phyloP scores from a whole-genome alignment of 352 stramenopile species.

The Phytopythium aichiense region DNA sequence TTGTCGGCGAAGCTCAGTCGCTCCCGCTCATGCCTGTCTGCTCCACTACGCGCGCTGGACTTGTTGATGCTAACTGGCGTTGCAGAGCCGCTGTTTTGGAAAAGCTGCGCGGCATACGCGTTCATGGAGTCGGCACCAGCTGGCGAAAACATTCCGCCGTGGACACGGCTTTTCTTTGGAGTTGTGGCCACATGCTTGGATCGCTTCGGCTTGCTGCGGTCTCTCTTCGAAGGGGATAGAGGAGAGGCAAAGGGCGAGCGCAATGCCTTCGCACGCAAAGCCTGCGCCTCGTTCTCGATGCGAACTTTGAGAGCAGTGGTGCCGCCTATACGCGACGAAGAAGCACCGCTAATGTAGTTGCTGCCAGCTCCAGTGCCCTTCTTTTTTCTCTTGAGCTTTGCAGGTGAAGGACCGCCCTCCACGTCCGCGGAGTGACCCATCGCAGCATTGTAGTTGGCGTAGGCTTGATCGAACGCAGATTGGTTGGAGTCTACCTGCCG shows the following conservation, averaged over 20 bases:
- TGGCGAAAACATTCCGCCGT: conserved; percentile 4
- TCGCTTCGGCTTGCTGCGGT: conserved; percentile 22
- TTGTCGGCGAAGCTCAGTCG: conserved; percentile 82
- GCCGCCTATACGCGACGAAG: background rate
- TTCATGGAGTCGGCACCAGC: conserved; percentile 45
- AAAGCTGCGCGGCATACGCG: conserved; percentile 64
- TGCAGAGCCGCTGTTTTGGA: conserved; percentile 33
- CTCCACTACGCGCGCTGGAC: conserved; percentile 6
- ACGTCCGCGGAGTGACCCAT: background rate
- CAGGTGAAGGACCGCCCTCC: conserved; percentile 3
- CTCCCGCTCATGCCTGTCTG: conserved; percentile 42
- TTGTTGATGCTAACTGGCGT: conserved; percentile 7
- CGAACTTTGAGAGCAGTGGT: conserved; percentile 31
- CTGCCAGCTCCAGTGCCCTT: conserved; percentile 11
- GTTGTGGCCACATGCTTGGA: conserved; percentile 17
- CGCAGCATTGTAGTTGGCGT: conserved; percentile 9
- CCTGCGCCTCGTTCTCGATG: conserved; percentile 40
- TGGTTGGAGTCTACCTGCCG: conserved; percentile 6
- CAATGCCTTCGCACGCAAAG: conserved; percentile 25
- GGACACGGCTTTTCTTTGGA: conserved; percentile 13
- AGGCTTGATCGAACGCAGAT: conserved; percentile 9
- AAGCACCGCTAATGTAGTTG: background rate
- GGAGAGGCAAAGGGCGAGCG: conserved; percentile 26
- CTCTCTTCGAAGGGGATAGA: conserved; percentile 16
- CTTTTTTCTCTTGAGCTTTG: conserved; percentile 31